Evolutionary conservation across 139 green algal species (phyloP).

Genomic region (Chlamydomonas sphaeroides): DNA sequence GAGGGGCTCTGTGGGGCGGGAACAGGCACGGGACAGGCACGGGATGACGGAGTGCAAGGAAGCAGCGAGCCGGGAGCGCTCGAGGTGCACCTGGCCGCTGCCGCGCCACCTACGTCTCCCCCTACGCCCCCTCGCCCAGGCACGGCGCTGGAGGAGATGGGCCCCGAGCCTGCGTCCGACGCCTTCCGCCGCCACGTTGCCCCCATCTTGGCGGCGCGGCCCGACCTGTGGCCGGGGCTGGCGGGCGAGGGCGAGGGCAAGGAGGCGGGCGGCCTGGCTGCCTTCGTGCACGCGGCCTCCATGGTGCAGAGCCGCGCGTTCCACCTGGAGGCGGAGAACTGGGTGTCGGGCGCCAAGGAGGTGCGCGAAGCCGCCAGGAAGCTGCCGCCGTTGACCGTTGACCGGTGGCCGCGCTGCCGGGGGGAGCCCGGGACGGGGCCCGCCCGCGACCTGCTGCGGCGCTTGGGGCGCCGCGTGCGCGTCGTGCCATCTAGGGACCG

Average conservation of each 20-base stretch:
- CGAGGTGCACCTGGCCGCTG: neutral
- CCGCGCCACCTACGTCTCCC: neutral
- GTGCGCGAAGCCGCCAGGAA: too few species aligned
- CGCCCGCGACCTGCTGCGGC: too few species aligned
- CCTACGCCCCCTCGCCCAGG: conserved; percentile 24
- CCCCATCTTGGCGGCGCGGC: conserved; percentile 35
- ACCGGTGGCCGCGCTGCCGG: too few species aligned
- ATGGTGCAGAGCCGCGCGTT: conserved; percentile 82
- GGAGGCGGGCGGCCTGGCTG: neutral
- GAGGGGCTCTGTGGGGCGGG: too few species aligned
- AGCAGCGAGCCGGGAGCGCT: too few species aligned
- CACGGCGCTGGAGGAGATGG: conserved; percentile 38
- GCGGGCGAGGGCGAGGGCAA: neutral
- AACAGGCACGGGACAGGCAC: too few species aligned
- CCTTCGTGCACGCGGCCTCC: conserved; percentile 58
- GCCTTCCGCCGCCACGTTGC: conserved; percentile 31
- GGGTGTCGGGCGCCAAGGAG: conserved; percentile 62
- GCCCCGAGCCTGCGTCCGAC: conserved; percentile 5
- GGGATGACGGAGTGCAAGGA: too few species aligned
- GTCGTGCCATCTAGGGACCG: too few species aligned
- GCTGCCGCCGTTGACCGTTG: too few species aligned
- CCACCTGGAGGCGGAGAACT: conserved; percentile 76
- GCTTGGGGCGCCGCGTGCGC: too few species aligned
- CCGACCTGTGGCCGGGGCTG: conserved; percentile 61
- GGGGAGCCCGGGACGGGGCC: too few species aligned